Evolutionary conservation across 805 yeast species (phyloP).

Genomic region (Teunomyces stri): DNA sequence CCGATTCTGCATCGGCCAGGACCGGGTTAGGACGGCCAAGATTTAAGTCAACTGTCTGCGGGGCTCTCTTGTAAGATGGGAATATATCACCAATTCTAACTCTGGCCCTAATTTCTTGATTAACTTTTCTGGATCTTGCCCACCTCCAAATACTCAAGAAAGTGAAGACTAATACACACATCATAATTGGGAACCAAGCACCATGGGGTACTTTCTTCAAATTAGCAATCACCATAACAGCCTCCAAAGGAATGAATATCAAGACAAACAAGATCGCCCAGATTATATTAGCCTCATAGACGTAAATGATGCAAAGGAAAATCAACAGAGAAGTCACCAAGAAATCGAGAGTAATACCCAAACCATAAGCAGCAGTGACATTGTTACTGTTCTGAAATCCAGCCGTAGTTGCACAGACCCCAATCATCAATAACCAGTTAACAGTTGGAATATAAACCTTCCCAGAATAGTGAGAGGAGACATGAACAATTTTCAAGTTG

Average conservation of each 20-base stretch:
- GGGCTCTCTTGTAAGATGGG: slow-evolving; percentile 19
- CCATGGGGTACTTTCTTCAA: slow-evolving; percentile 54
- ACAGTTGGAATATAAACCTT: slow-evolving; percentile 52
- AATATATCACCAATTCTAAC: slow-evolving; percentile 35
- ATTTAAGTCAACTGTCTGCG: slow-evolving; percentile 18
- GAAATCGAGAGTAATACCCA: slow-evolving; percentile 57
- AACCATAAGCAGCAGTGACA: slow-evolving; percentile 60
- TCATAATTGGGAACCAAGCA: slow-evolving; percentile 59
- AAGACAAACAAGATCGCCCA: slow-evolving; percentile 33
- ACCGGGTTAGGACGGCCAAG: background rate
- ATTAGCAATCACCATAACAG: slow-evolving; percentile 46
- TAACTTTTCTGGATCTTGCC: slow-evolving; percentile 40
- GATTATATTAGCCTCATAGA: slow-evolving; percentile 36
- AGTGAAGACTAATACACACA: slow-evolving; percentile 35
- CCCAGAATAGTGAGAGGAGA: slow-evolving; percentile 45
- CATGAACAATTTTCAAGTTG: slow-evolving; percentile 42
- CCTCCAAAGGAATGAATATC: slow-evolving; percentile 48
- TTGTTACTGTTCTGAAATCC: slow-evolving; percentile 49
- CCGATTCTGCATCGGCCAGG: background rate
- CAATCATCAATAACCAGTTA: slow-evolving; percentile 50
- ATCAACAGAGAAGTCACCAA: slow-evolving; percentile 50
- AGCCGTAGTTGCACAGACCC: slow-evolving; percentile 49
- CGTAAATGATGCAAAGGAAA: slow-evolving; percentile 45
- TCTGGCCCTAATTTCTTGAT: slow-evolving; percentile 34
- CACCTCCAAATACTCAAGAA: slow-evolving; percentile 50